These are phyloP conservation scores for Mycena pura DNA, from an alignment of 768 basidiomycete species.

Conservation along the genomic window DNA sequence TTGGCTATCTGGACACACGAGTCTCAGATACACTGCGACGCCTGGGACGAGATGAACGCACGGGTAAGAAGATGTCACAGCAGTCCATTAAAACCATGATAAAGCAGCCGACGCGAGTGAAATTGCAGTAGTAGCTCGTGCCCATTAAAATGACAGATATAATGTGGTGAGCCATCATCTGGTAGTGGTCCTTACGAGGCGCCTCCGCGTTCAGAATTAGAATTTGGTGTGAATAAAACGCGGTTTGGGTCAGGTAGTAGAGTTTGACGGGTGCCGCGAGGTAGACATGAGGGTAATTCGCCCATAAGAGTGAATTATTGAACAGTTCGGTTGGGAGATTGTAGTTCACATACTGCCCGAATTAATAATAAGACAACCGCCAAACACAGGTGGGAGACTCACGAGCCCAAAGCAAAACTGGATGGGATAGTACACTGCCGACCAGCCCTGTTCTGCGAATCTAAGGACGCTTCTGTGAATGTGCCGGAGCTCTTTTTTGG, in stretches of 20 bases:
- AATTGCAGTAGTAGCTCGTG: conserved; percentile 80
- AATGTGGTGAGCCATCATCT: conserved; percentile 97
- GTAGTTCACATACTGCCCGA: conserved; percentile 76
- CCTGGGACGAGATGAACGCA: conserved; percentile 43
- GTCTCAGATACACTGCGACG: background rate
- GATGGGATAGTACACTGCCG: conserved; percentile 76
- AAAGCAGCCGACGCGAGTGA: conserved; percentile 87
- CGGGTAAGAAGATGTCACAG: conserved; percentile 91
- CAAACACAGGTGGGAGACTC: conserved; percentile 43
- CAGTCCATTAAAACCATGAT: conserved; percentile 94
- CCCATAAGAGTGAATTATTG: conserved; percentile 74
- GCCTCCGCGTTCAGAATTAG: conserved; percentile 93
- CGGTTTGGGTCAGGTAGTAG: conserved; percentile 86
- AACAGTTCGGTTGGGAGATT: conserved; percentile 72
- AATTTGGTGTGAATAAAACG: conserved; percentile 92
- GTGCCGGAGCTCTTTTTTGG: conserved; percentile 58
- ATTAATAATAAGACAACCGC: conserved; percentile 16
- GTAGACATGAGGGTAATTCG: conserved; percentile 81
- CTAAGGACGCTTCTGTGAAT: conserved; percentile 78
- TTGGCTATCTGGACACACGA: conserved; percentile 74
- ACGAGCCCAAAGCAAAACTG: conserved; percentile 86
- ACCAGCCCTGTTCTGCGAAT: conserved; percentile 97
- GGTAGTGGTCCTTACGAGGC: conserved; percentile 88
- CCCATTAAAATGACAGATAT: conserved; percentile 84
- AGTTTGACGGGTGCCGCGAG: conserved; percentile 85